Percentiles rank a stretch among this genome's conserved stretches.
Conservation (phyloP, 371 early-diverging fungal species). For the Apophysomyces ossiformis region DNA sequence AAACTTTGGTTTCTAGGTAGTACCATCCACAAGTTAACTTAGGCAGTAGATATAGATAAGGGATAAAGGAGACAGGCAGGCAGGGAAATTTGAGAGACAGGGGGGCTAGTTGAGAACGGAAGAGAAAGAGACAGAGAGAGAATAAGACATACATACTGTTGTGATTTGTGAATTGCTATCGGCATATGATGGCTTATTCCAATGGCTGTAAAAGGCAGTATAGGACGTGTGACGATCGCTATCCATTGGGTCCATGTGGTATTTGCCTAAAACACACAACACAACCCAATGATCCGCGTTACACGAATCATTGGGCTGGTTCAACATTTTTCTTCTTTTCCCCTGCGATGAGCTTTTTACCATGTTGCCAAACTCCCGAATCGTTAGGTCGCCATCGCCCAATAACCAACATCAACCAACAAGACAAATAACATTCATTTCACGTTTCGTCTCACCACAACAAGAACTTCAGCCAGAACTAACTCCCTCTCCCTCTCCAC, state of each 20-base stretch:
- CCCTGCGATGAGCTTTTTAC: conserved; percentile 12
- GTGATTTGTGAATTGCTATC: no score
- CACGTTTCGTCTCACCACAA: conserved; percentile 11
- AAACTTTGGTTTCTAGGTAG: no score
- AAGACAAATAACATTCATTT: conserved; percentile 6
- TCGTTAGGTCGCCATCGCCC: conserved; percentile 6
- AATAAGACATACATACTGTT: no score
- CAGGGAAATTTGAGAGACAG: no score
- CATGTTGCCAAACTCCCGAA: conserved; percentile 34
- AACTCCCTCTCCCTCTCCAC: conserved; percentile 2
- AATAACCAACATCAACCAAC: conserved; percentile 9
- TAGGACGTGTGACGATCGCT: no score
- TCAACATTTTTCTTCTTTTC: conserved; percentile 13
- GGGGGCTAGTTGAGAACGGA: no score
- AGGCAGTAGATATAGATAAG: no score
- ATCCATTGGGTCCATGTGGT: conserved; percentile 1
- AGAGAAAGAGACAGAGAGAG: no score
- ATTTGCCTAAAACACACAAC: conserved; percentile 5
- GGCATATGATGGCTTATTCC: no score
- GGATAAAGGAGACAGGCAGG: no score
- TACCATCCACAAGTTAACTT: no score
- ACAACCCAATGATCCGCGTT: conserved; percentile 9
- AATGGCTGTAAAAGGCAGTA: no score
- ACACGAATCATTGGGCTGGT: conserved; percentile 12
- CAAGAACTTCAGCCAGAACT: conserved; percentile 15